These are phyloP conservation scores for Globisporangium cylindrosporum DNA, from an alignment of 352 stramenopile species.

Conservation along the genomic window DNA sequence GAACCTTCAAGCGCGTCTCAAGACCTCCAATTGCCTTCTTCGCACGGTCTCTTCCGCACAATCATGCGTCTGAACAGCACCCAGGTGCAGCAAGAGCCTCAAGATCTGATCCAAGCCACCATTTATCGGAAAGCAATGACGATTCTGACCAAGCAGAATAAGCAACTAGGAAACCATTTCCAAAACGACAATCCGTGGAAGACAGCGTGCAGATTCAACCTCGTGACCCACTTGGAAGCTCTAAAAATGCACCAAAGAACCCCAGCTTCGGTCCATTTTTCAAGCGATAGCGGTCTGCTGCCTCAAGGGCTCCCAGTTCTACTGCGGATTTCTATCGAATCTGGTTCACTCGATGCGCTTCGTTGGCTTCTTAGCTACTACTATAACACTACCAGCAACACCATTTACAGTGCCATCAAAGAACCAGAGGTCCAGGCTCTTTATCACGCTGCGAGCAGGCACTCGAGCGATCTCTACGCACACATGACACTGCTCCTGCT, in stretches of 20 bases:
- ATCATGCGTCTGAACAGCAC: constrained; percentile 12
- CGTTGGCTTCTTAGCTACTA: constrained; percentile 35
- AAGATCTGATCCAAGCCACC: background rate
- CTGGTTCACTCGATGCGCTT: constrained; percentile 33
- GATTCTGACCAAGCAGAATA: background rate
- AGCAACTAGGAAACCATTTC: constrained; percentile 1
- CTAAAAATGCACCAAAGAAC: constrained; percentile 19
- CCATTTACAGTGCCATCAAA: background rate
- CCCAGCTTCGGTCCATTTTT: background rate
- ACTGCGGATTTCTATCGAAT: constrained; percentile 26
- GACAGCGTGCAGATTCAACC: constrained; percentile 25
- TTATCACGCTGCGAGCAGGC: constrained; percentile 19
- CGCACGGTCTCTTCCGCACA: constrained; percentile 17
- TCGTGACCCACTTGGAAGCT: constrained; percentile 33
- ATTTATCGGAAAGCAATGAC: background rate
- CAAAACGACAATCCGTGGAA: constrained; percentile 12
- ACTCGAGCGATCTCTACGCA: constrained; percentile 32
- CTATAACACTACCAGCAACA: background rate
- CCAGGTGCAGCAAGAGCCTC: background rate
- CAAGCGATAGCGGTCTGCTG: background rate
- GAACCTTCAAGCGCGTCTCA: constrained; percentile 28
- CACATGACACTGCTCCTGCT: constrained; percentile 45
- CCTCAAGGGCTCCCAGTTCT: background rate
- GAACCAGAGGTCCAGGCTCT: constrained; percentile 14
- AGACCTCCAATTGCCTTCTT: constrained; percentile 13